Evolutionary conservation across 768 basidiomycete species (phyloP).

Genomic region (Tremella fuciformis): DNA sequence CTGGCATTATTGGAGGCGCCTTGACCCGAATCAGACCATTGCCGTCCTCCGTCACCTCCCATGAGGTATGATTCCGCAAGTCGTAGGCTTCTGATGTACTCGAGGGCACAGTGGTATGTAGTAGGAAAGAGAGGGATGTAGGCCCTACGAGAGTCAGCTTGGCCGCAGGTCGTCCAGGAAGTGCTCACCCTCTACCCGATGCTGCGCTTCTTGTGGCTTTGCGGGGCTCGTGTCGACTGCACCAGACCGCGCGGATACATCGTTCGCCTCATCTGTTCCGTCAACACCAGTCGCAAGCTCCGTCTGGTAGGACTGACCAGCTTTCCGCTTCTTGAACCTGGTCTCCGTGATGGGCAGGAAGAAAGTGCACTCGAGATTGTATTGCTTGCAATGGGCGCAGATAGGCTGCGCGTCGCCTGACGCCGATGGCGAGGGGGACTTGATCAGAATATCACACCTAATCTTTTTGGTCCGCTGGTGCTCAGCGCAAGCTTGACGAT

Average conservation of each 20-base stretch:
- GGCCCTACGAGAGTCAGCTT: slow-evolving; percentile 66
- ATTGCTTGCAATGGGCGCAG: slow-evolving; percentile 93
- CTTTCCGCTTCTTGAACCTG: slow-evolving; percentile 86
- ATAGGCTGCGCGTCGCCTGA: slow-evolving; percentile 58
- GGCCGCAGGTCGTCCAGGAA: not conserved
- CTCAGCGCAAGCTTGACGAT: slow-evolving; percentile 9
- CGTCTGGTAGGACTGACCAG: too few species aligned
- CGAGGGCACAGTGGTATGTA: slow-evolving; percentile 87
- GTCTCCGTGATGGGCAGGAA: slow-evolving; percentile 98
- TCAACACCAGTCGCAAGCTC: too few species aligned
- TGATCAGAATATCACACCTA: slow-evolving; percentile 71
- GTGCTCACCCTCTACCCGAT: slow-evolving; percentile 41
- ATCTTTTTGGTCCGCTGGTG: slow-evolving; percentile 49
- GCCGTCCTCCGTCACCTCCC: slow-evolving; percentile 76
- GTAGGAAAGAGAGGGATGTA: slow-evolving; percentile 76
- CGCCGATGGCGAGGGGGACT: slow-evolving; percentile 59
- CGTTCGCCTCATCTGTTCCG: not conserved
- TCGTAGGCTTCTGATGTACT: slow-evolving; percentile 84
- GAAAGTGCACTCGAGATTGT: slow-evolving; percentile 90
- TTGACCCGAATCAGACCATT: slow-evolving; percentile 71
- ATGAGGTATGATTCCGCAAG: slow-evolving; percentile 78
- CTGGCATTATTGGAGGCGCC: slow-evolving; percentile 36
- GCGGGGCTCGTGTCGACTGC: too few species aligned
- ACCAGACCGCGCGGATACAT: too few species aligned
- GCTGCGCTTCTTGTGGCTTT: slow-evolving; percentile 12